A percentile compares a stretch with the other conserved stretches of the same genome.
phyloP scores from a whole-genome alignment of 495 filamentous ascomycete species.

The Penicillium fimorum region DNA sequence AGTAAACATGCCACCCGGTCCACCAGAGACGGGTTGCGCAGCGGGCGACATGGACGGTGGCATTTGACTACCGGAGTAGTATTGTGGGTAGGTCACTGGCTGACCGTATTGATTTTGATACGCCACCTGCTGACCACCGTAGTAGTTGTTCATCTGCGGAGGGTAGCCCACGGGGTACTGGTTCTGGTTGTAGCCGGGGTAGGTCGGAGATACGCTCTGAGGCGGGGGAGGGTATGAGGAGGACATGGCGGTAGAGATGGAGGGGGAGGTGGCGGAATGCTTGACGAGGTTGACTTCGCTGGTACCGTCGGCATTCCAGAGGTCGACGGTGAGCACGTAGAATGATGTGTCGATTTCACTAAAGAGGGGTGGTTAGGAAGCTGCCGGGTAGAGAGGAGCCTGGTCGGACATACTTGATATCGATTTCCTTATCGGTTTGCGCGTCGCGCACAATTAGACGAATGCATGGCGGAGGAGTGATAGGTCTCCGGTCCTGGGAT shows the following conservation, averaged over 20 bases:
- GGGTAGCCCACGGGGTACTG: slow-evolving; percentile 43
- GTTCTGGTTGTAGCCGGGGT: slow-evolving; percentile 35
- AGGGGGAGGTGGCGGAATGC: slow-evolving; percentile 81
- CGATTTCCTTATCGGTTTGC: slow-evolving; percentile 78
- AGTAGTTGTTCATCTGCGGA: slow-evolving; percentile 44
- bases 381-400: background rate
- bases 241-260: slow-evolving; percentile 79
- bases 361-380: slow-evolving; percentile 7
- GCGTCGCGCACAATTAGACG: slow-evolving; percentile 78
- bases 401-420: slow-evolving; percentile 68
- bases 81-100: slow-evolving; percentile 40
- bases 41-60: slow-evolving; percentile 40
- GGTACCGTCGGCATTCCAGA: slow-evolving; percentile 82
- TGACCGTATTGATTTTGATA: slow-evolving; percentile 48
- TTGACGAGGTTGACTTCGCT: slow-evolving; percentile 93
- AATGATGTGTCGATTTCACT: slow-evolving; percentile 81
- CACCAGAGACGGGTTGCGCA: slow-evolving; percentile 42
- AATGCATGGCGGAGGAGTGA: slow-evolving; percentile 94
- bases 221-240: slow-evolving; percentile 69
- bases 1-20: slow-evolving; percentile 87
- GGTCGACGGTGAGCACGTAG: slow-evolving; percentile 89
- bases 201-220: slow-evolving; percentile 42
- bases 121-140: slow-evolving; percentile 37
- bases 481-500: slow-evolving; percentile 83
- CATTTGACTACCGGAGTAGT: slow-evolving; percentile 37